A percentile compares a stretch with the other conserved stretches of the same genome.
Conservation (phyloP, 2,329 filamentous ascomycete species). For the Nigrospora osmanthi region DNA sequence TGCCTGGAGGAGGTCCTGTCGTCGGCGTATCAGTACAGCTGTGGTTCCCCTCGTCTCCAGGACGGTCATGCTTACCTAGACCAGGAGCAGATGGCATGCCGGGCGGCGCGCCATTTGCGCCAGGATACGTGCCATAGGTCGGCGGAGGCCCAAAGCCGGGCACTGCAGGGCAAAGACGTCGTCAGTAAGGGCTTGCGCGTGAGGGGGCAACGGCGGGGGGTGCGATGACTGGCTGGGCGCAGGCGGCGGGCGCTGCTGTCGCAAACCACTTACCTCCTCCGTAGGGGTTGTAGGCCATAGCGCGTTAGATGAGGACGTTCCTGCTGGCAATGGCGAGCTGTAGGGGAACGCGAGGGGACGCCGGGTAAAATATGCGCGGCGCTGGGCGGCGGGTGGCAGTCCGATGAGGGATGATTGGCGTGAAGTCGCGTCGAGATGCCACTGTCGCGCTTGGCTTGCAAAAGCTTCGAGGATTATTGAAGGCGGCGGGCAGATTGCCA, state of each 20-base stretch:
- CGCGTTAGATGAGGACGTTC: background rate
- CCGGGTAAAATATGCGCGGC: too few species aligned
- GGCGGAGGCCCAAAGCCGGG: slow-evolving; percentile 68
- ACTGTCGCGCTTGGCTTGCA: too few species aligned
- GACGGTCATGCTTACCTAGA: slow-evolving; percentile 55
- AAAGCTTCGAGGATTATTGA: too few species aligned
- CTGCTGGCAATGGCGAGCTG: too few species aligned
- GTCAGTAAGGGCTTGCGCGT: background rate
- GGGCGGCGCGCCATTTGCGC: slow-evolving; percentile 45
- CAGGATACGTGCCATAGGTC: slow-evolving; percentile 64
- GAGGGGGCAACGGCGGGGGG: background rate
- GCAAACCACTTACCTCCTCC: slow-evolving; percentile 33
- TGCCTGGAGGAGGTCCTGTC: slow-evolving; percentile 68
- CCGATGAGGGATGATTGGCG: too few species aligned
- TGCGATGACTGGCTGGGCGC: too few species aligned
- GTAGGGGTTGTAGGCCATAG: slow-evolving; percentile 56
- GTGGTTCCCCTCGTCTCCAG: background rate
- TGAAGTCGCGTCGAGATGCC: too few species aligned
- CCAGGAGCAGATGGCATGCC: slow-evolving; percentile 74
- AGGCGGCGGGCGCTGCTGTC: slow-evolving; percentile 1
- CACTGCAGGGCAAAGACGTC: slow-evolving; percentile 18
- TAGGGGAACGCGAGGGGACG: too few species aligned
- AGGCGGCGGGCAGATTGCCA: too few species aligned
- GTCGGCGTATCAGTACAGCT: slow-evolving; percentile 4
- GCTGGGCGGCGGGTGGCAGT: too few species aligned